Base-by-base conservation (phyloP, 306 rosid genomes). In the Ormosia emarginata region DNA sequence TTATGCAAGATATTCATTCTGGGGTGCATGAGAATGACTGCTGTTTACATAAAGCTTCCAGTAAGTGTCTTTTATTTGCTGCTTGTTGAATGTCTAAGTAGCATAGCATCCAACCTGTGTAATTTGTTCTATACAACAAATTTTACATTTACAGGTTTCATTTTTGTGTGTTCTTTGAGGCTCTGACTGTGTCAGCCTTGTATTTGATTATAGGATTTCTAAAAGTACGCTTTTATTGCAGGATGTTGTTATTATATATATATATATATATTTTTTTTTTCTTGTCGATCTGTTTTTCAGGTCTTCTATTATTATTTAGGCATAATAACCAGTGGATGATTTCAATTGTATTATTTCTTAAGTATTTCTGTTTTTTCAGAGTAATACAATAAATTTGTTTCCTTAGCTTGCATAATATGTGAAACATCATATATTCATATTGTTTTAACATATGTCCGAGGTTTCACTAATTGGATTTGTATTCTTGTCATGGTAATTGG, bases 1-100 rank as follows among this genome's bases (percentile, higher is more conserved):
- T 93, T 65, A 90, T 92, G 83, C 94, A 90, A 70, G 90, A 88
- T 85, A 87, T 95, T 84, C 94, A 73, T 71, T 82, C 95, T 6
- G 91, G 91, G 79, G 92, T 83, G 83, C 90, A 90, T 82, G 92
- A 78, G 78, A 91, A 71, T 66, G 89, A 85, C 71, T 95, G 96
- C 99, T 79, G 88, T 93, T 76, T 95, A 86, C 71, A 84, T 87
- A 49, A 88, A 75, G 79, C 93, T 95, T 61, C 90, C 95, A 1
- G 99, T 95, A 89, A 83, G 97, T 90, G 36, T 46, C 74, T 52
- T 41, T 53, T 6, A 44, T 76, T 34, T 83, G 39, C 83, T 74
- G 62, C 61, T 84, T 50, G 74, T 70, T 78, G 76, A 68, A 44
- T 47, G 24, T 71, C 39, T 30, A 67, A 53, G 68, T 17, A 17